These are phyloP conservation scores for Micractinium sp. DNA, from an alignment of 139 green algal species.

Conservation along the genomic window DNA sequence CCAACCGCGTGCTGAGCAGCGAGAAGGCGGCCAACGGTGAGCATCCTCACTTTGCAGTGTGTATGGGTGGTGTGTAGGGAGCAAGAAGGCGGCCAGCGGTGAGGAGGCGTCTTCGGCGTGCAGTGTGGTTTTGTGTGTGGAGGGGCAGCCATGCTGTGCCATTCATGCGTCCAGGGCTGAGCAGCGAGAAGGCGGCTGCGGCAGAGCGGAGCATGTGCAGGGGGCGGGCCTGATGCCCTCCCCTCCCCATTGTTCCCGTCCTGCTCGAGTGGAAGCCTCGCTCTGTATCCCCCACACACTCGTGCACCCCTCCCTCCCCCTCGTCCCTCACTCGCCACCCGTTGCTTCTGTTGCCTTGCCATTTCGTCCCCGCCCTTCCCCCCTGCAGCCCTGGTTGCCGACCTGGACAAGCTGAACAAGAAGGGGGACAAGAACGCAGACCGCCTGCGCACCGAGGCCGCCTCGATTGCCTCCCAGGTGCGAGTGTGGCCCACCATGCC, in stretches of 20 bases:
- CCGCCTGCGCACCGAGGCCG: not conserved
- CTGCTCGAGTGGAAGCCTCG: too few relatives aligned
- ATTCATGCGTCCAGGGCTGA: not conserved
- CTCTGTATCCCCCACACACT: too few relatives aligned
- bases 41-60: not conserved
- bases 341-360: not conserved
- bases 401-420: slow-evolving; percentile 13
- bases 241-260: too few relatives aligned
- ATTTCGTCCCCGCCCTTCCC: not conserved
- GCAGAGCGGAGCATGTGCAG: not conserved
- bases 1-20: not conserved
- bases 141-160: not conserved
- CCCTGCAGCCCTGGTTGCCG: not conserved
- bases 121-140: not conserved
- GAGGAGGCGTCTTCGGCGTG: too few relatives aligned
- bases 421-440: not conserved
- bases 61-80: not conserved
- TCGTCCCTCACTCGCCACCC: not conserved
- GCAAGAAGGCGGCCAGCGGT: too few relatives aligned
- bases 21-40: slow-evolving; percentile 2
- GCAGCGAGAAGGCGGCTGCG: not conserved
- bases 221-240: too few relatives aligned
- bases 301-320: not conserved
- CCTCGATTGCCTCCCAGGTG: not conserved
- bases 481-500: too few relatives aligned